phyloP scores from a whole-genome alignment of 441 rosid species.

The California macrophylla region DNA sequence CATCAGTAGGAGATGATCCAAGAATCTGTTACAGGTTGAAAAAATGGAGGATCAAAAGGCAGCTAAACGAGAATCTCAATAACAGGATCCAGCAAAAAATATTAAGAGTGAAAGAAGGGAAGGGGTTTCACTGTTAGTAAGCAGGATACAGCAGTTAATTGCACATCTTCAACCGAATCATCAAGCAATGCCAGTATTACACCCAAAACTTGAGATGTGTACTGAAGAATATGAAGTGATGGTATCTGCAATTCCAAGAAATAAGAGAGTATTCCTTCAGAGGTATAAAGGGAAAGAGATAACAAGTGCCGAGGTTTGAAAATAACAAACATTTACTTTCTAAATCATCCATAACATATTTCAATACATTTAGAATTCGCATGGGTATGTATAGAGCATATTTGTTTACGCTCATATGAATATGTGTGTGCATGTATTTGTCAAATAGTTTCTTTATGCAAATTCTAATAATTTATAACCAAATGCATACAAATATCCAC shows the following conservation, averaged over 20 bases:
- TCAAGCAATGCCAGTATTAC: conserved; percentile 87
- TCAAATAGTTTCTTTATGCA: not conserved
- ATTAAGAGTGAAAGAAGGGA: conserved; percentile 13
- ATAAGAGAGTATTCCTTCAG: not conserved
- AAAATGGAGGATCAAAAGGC: not conserved
- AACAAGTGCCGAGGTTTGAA: not conserved
- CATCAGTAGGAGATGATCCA: conserved; percentile 67
- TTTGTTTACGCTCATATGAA: not conserved
- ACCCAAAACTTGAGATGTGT: conserved; percentile 76
- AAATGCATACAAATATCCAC: not conserved
- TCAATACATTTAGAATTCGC: not conserved
- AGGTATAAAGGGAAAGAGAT: not conserved
- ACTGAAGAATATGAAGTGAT: conserved; percentile 58
- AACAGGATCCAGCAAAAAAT: not conserved
- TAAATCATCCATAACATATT: not conserved
- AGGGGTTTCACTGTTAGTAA: conserved; percentile 47
- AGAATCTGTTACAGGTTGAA: conserved; percentile 44
- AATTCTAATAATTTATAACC: conserved; percentile 9
- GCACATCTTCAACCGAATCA: conserved; percentile 86
- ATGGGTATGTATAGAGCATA: not conserved
- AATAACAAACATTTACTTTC: not conserved
- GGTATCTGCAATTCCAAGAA: conserved; percentile 58
- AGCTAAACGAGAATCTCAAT: conserved; percentile 14
- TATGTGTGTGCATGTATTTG: not conserved
- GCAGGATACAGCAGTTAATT: conserved; percentile 90